Conservation (phyloP, 306 rosid genomes). For the Cucumis cinereus region DNA sequence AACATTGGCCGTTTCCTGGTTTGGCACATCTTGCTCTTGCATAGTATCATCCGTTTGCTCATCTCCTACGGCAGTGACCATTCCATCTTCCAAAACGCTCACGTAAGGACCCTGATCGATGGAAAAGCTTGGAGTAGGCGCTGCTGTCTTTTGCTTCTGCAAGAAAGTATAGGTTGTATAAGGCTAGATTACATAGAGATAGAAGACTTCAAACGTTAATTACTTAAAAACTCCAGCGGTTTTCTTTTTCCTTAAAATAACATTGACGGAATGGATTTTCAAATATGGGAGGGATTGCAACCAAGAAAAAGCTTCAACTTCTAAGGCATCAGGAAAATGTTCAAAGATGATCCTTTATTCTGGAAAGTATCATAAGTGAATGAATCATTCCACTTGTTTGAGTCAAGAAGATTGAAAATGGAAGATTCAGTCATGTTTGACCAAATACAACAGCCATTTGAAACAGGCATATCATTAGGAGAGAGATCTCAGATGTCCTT, state of each 20-base stretch:
- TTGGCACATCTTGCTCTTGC: conserved; percentile 23
- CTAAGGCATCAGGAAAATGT: background rate
- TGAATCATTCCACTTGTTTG: background rate
- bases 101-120: conserved; percentile 85
- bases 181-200: background rate
- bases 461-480: background rate
- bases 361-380: background rate
- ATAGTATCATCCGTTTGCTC: conserved; percentile 23
- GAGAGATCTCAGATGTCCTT: background rate
- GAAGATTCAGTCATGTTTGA: background rate
- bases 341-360: background rate
- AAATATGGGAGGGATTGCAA: background rate
- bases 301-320: background rate
- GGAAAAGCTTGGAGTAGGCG: conserved; percentile 20
- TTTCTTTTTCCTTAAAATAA: background rate
- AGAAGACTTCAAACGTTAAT: background rate
- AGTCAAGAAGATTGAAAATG: background rate
- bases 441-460: background rate
- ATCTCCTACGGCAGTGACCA: conserved; percentile 63
- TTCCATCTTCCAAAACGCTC: conserved; percentile 55
- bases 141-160: conserved; percentile 23
- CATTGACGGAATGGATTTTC: background rate
- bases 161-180: conserved; percentile 2
- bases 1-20: conserved; percentile 8
- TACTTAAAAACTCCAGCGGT: background rate